These are phyloP conservation scores for Protomyces arabidopsidicola DNA, from an alignment of 1,139 yeast species.

Conservation along the genomic window DNA sequence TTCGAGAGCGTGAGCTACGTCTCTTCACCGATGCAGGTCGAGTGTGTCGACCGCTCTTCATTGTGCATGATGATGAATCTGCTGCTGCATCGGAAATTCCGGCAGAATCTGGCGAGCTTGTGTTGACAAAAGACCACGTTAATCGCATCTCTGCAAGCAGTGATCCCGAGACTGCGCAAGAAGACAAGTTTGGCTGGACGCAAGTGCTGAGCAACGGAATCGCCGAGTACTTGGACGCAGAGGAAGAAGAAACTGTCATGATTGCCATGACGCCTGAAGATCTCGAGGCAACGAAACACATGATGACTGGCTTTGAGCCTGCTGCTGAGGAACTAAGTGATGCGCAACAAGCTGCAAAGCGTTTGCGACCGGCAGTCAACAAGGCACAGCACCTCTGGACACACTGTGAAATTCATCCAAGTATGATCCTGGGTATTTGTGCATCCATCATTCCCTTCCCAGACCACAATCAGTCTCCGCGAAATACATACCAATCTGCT, in stretches of 20 bases:
- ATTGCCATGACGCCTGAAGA: constrained; percentile 99
- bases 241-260: constrained; percentile 95
- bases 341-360: constrained; percentile 71
- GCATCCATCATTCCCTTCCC: constrained; percentile 99
- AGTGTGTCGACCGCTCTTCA: constrained; percentile 88
- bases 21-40: constrained; percentile 98
- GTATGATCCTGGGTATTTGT: constrained; percentile 97
- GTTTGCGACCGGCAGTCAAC: constrained; percentile 68
- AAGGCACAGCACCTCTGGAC: constrained; percentile 82
- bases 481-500: constrained; percentile 98
- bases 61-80: constrained; percentile 75
- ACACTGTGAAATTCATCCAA: constrained; percentile 98
- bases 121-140: constrained; percentile 78
- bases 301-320: constrained; percentile 45
- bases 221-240: constrained; percentile 93
- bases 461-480: constrained; percentile 98
- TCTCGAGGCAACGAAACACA: constrained; percentile 62
- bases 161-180: constrained; percentile 50
- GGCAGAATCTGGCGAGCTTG: constrained; percentile 61
- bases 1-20: constrained; percentile 91
- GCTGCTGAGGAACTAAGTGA: constrained; percentile 41
- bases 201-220: constrained; percentile 78
- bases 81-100: constrained; percentile 45
- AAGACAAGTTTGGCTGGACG: constrained; percentile 72
- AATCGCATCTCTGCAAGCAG: constrained; percentile 64